Conservation (phyloP, 1,139 yeast species). For the Pichia sp. region DNA sequence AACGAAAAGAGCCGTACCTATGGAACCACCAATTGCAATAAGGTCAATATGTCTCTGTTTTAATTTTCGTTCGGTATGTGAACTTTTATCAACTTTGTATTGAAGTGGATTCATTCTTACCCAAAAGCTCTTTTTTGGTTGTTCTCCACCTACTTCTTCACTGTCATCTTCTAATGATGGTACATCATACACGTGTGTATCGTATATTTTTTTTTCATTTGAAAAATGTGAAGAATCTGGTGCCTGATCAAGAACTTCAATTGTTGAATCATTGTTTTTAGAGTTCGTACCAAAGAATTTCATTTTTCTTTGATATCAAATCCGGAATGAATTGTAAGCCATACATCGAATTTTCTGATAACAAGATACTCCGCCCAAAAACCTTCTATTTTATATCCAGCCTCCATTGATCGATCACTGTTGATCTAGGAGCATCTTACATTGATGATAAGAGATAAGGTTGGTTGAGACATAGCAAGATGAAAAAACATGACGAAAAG, state of each 20-base stretch:
- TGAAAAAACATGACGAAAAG: no score
- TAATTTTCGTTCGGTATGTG: constrained; percentile 13
- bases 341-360: no score
- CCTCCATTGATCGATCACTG: no score
- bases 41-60: constrained; percentile 62
- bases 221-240: not conserved
- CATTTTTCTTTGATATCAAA: not conserved
- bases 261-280: not conserved
- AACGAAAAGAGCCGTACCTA: constrained; percentile 71
- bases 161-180: not conserved
- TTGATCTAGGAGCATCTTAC: no score
- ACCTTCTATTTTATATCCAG: no score
- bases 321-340: not conserved
- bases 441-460: no score
- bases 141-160: not conserved
- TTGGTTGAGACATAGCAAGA: no score
- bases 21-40: constrained; percentile 74
- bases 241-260: not conserved
- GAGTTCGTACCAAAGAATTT: not conserved
- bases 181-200: not conserved
- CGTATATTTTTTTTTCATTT: not conserved
- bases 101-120: not conserved
- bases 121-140: not conserved
- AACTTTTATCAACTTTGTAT: not conserved
- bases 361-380: no score